A percentile compares a stretch with the other conserved stretches of the same genome.
These are phyloP conservation scores for Ustilaginoidea virens DNA, from an alignment of 2,329 filamentous ascomycete genomes.

Conservation along the genomic window DNA sequence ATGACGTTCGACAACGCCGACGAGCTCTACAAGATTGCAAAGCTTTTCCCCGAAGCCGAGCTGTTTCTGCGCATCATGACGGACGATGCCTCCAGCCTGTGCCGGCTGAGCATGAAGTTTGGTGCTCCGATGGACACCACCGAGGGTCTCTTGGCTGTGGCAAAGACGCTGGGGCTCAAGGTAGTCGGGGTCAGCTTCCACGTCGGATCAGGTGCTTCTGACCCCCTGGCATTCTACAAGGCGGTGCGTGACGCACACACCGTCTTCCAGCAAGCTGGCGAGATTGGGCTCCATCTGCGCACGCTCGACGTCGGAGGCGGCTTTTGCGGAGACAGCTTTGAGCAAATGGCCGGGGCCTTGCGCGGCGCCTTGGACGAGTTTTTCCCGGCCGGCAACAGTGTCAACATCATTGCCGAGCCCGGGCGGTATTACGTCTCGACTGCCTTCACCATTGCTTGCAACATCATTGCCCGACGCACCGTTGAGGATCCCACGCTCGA, in stretches of 20 bases:
- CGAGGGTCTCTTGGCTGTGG: conserved; percentile 59
- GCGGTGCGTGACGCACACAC: conserved; percentile 77
- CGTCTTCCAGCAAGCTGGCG: conserved; percentile 74
- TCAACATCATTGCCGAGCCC: conserved; percentile 88
- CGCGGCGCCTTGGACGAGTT: conserved; percentile 69
- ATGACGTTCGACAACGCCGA: conserved; percentile 99
- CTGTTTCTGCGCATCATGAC: conserved; percentile 90
- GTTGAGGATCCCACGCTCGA: conserved; percentile 54
- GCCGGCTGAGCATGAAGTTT: conserved; percentile 94
- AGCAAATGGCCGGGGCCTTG: conserved; percentile 73
- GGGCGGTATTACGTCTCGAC: conserved; percentile 90
- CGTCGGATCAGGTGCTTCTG: conserved; percentile 88
- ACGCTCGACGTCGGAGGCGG: conserved; percentile 90
- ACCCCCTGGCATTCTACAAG: conserved; percentile 80
- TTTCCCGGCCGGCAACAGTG: conserved; percentile 56
- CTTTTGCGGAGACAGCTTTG: conserved; percentile 82
- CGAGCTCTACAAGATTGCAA: conserved; percentile 95
- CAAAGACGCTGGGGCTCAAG: conserved; percentile 69
- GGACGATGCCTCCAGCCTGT: conserved; percentile 87
- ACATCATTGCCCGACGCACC: conserved; percentile 88
- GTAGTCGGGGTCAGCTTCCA: conserved; percentile 97
- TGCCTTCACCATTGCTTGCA: conserved; percentile 88
- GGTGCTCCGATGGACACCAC: conserved; percentile 79
- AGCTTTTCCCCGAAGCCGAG: conserved; percentile 76
- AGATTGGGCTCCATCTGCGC: conserved; percentile 65